Conservation (phyloP, 208 protist species). For the Acanthamoeba sp. region DNA sequence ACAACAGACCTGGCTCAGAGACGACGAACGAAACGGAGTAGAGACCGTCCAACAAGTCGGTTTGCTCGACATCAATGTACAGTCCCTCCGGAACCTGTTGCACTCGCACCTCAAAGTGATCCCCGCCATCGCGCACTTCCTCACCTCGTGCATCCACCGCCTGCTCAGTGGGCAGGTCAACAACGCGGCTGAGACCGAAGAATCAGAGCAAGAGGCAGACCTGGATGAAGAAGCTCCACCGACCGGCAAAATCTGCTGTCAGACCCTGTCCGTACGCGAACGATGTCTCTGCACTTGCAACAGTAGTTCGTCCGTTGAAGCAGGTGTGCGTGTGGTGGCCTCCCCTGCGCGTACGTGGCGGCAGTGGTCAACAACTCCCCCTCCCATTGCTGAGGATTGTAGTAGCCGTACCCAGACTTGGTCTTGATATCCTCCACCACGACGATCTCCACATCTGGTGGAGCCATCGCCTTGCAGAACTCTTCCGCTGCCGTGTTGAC, state of each 20-base stretch:
- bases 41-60: not conserved
- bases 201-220: not conserved
- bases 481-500: not conserved
- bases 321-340: not conserved
- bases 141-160: not conserved
- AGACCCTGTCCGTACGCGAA: conserved; percentile 37
- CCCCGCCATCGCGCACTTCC: not conserved
- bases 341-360: not conserved
- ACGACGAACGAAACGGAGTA: not conserved
- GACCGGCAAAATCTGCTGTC: not conserved
- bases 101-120: not conserved
- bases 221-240: conserved; percentile 36
- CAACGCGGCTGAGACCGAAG: not conserved
- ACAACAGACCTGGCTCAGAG: not conserved
- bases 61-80: not conserved
- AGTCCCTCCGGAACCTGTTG: not conserved
- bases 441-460: not conserved
- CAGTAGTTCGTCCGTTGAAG: conserved; percentile 1
- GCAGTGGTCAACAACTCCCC: not conserved
- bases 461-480: conserved; percentile 30
- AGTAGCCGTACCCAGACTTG: not conserved
- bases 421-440: not conserved
- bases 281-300: not conserved
- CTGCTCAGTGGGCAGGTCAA: not conserved
- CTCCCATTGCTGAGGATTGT: too few species aligned